Evolutionary conservation across 441 rosid species (phyloP).

Genomic region (Melastoma candidum): DNA sequence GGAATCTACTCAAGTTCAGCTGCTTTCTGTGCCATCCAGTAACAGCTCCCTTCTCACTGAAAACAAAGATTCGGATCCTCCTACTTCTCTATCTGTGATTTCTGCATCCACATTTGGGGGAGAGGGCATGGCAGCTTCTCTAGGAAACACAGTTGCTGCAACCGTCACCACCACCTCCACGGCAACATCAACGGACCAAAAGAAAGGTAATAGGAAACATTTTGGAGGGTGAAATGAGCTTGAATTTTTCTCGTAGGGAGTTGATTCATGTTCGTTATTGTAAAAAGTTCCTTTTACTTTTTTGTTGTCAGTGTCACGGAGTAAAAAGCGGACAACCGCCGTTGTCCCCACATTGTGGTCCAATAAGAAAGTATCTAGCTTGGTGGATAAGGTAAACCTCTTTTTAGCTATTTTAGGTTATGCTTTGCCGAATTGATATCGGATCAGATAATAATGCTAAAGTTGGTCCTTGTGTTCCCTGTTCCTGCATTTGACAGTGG

Average conservation of each 20-base stretch:
- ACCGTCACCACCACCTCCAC: not conserved
- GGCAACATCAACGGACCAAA: too few species aligned
- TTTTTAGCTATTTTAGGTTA: slow-evolving; percentile 5
- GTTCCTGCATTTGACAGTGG: slow-evolving; percentile 43
- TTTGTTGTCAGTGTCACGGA: slow-evolving; percentile 39
- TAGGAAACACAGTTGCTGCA: slow-evolving; percentile 18
- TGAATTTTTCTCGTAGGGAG: not conserved
- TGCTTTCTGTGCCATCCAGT: slow-evolving; percentile 28
- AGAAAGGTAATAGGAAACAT: too few species aligned
- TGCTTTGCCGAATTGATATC: slow-evolving; percentile 5
- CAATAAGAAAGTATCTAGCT: slow-evolving; percentile 81
- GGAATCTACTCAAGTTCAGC: slow-evolving; percentile 31
- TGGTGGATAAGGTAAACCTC: slow-evolving; percentile 82
- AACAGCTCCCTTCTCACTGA: slow-evolving; percentile 23
- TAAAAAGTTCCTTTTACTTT: not conserved
- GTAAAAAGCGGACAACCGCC: slow-evolving; percentile 63
- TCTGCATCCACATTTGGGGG: slow-evolving; percentile 19
- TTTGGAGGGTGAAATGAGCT: too few species aligned
- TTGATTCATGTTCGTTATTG: not conserved
- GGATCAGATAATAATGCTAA: not conserved
- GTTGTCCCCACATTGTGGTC: slow-evolving; percentile 71
- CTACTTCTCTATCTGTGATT: slow-evolving; percentile 26
- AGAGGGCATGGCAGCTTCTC: slow-evolving; percentile 21
- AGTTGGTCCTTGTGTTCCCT: slow-evolving; percentile 3
- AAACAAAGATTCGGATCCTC: slow-evolving; percentile 20